phyloP scores from a whole-genome alignment of 805 yeast species.

The Suhomyces emberorum region DNA sequence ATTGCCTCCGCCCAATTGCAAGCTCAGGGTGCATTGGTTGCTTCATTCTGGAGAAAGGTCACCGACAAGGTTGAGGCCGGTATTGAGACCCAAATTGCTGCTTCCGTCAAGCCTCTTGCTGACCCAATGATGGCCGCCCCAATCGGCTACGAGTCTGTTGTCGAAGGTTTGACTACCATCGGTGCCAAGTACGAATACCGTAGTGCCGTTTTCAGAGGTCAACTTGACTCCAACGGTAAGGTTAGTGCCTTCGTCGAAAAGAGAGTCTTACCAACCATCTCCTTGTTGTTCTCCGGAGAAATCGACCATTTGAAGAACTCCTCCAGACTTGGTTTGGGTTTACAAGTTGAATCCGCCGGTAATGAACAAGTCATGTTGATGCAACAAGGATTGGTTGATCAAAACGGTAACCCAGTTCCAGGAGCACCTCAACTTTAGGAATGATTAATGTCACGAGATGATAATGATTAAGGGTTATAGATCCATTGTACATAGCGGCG shows the following conservation, averaged over 20 bases:
- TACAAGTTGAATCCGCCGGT: constrained; percentile 94
- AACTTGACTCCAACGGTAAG: constrained; percentile 86
- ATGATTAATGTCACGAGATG: too few species aligned
- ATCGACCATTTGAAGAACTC: constrained; percentile 74
- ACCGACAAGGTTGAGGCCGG: constrained; percentile 94
- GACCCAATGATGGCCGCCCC: constrained; percentile 72
- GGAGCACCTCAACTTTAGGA: constrained; percentile 67
- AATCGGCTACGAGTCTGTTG: constrained; percentile 76
- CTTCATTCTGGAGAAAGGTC: constrained; percentile 92
- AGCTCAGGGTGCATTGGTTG: constrained; percentile 85
- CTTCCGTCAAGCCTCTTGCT: constrained; percentile 68
- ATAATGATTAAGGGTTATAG: too few species aligned
- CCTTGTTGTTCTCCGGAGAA: constrained; percentile 86
- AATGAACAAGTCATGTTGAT: constrained; percentile 87
- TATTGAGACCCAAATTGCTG: constrained; percentile 79
- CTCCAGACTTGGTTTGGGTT: constrained; percentile 86
- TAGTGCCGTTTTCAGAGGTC: constrained; percentile 93
- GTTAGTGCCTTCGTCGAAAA: constrained; percentile 89
- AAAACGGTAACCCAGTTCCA: constrained; percentile 81
- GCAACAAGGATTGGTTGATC: constrained; percentile 84
- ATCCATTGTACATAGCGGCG: too few species aligned
- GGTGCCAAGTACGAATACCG: constrained; percentile 99
- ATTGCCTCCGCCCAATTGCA: constrained; percentile 90
- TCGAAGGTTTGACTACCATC: constrained; percentile 88
- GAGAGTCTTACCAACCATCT: constrained; percentile 87